phyloP scores from a whole-genome alignment of 1,284 basidiomycete species.

The Ceratobasidium theobromae region DNA sequence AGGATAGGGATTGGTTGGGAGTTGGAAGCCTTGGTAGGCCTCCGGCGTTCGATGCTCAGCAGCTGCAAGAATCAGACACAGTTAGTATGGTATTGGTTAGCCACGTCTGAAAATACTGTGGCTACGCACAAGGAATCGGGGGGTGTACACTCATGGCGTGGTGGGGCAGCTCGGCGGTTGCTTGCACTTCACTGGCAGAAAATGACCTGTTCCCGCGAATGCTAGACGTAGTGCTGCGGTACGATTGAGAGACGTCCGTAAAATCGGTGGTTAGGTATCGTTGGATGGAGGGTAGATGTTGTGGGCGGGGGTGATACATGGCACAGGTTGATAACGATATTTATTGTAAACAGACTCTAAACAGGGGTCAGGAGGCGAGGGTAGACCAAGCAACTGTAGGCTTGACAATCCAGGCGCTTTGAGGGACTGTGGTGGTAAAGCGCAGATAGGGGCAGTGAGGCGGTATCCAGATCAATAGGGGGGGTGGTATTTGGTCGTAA shows the following conservation, averaged over 20 bases:
- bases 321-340: neutral
- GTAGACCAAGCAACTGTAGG: neutral
- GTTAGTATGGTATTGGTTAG: neutral
- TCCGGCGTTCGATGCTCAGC: neutral
- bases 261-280: neutral
- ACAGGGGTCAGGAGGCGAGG: neutral
- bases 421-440: constrained; percentile 19
- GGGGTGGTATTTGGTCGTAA: constrained; percentile 13
- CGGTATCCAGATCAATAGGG: neutral
- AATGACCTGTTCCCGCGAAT: neutral
- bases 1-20: constrained; percentile 1
- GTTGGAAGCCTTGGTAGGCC: neutral
- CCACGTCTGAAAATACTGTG: no score
- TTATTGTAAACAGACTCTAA: neutral
- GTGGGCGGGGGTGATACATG: constrained; percentile 28
- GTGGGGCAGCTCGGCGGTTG: constrained; percentile 12
- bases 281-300: constrained; percentile 2
- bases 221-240: neutral
- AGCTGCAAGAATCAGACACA: neutral
- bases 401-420: constrained; percentile 10
- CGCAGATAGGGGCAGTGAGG: neutral
- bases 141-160: constrained; percentile 3
- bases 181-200: neutral
- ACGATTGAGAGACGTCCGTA: neutral
- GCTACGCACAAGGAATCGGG: constrained; percentile 11